Conservation (phyloP, 2,329 filamentous ascomycete species). For the Aspergillus cejpii region DNA sequence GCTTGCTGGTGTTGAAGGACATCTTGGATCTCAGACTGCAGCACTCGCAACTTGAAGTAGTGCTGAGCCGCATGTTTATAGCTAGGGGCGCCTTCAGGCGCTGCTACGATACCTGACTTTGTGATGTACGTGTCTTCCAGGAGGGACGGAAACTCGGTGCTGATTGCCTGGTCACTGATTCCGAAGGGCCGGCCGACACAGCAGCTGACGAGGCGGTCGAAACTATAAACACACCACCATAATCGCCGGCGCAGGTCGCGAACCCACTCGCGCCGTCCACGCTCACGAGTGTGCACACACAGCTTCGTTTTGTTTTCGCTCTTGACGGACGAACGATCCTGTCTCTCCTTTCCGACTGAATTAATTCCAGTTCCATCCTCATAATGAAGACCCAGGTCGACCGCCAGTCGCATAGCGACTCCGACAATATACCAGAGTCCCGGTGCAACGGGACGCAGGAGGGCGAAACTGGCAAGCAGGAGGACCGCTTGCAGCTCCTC, state of each 20-base stretch:
- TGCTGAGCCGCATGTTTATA: slow-evolving; percentile 91
- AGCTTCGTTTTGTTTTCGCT: slow-evolving; percentile 23
- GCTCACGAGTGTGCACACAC: slow-evolving; percentile 49
- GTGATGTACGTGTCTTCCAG: slow-evolving; percentile 87
- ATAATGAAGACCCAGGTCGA: slow-evolving; percentile 86
- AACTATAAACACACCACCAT: slow-evolving; percentile 96
- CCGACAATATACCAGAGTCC: slow-evolving; percentile 97
- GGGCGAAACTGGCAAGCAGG: slow-evolving; percentile 80
- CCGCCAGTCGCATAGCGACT: slow-evolving; percentile 79
- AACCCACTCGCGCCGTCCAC: slow-evolving; percentile 70
- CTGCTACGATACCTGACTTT: slow-evolving; percentile 62
- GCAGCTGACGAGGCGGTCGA: slow-evolving; percentile 89
- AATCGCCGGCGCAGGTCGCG: slow-evolving; percentile 78
- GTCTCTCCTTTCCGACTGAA: slow-evolving; percentile 38
- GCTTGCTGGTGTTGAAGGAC: slow-evolving; percentile 90
- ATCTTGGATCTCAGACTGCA: slow-evolving; percentile 93
- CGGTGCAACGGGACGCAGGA: slow-evolving; percentile 83
- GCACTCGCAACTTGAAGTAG: slow-evolving; percentile 77
- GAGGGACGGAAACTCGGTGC: slow-evolving; percentile 85
- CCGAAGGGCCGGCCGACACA: slow-evolving; percentile 91
- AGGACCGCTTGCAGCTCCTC: slow-evolving; percentile 93
- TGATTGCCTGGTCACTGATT: slow-evolving; percentile 92
- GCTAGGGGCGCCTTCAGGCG: slow-evolving; percentile 59
- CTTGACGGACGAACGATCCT: slow-evolving; percentile 10
- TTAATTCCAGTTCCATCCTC: slow-evolving; percentile 72